Percentiles rank a stretch among this genome's conserved stretches.
These are phyloP conservation scores for Phytophthora melonis DNA, from an alignment of 352 stramenopile species.

Conservation along the genomic window DNA sequence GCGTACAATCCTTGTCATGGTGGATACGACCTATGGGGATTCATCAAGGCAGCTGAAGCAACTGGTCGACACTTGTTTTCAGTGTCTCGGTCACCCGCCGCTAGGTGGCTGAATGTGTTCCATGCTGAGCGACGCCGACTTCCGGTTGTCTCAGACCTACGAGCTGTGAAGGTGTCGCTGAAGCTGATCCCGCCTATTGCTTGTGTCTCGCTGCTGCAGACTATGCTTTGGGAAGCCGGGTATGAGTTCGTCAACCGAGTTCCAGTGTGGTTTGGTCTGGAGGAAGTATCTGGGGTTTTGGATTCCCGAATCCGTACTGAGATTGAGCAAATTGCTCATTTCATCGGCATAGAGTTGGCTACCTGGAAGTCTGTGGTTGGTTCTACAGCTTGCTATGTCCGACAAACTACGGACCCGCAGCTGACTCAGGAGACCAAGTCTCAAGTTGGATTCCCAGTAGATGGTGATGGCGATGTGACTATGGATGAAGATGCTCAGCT, in stretches of 20 bases:
- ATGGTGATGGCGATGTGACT: neutral
- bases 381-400: neutral
- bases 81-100: too few relatives aligned
- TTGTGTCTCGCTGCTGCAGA: too few relatives aligned
- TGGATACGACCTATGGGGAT: neutral
- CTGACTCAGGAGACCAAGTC: neutral
- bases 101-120: too few relatives aligned
- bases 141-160: too few relatives aligned
- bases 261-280: neutral
- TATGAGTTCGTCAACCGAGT: too few relatives aligned
- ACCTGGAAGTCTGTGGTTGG: neutral
- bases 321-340: neutral
- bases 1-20: neutral
- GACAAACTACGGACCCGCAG: neutral
- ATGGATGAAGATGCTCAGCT: conserved; percentile 3
- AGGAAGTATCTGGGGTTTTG: neutral
- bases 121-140: too few relatives aligned
- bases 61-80: neutral
- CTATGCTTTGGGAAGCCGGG: too few relatives aligned
- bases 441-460: neutral
- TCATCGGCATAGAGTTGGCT: neutral
- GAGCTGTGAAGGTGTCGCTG: too few relatives aligned
- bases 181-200: too few relatives aligned
- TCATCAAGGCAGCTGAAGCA: neutral
- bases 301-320: neutral